These are phyloP conservation scores for Fraxinus anomala DNA, from an alignment of 257 asterid species.

Conservation along the genomic window DNA sequence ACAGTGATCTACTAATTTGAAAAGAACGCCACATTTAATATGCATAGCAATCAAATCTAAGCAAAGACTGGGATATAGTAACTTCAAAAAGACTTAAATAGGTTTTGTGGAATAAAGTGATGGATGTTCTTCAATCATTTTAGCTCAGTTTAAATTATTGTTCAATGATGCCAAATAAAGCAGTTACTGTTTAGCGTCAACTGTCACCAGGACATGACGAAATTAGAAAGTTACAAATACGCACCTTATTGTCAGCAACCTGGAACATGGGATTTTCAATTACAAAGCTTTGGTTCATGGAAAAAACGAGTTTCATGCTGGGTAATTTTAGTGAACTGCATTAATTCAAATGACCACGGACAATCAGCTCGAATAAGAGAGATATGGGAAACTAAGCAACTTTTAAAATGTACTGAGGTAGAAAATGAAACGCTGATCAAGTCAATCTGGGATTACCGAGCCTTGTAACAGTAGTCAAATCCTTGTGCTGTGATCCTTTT, in stretches of 20 bases:
- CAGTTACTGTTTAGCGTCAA: background rate
- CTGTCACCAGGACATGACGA: slow-evolving; percentile 14
- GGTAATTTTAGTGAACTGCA: slow-evolving; percentile 61
- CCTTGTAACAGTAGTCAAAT: slow-evolving; percentile 60
- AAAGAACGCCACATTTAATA: background rate
- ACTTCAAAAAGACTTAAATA: background rate
- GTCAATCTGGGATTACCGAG: slow-evolving; percentile 48
- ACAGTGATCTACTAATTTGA: background rate
- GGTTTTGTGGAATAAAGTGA: background rate
- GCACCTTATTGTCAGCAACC: slow-evolving; percentile 52
- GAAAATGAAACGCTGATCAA: background rate
- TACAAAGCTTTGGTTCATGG: slow-evolving; percentile 66
- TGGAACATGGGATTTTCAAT: slow-evolving; percentile 59
- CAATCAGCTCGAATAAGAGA: slow-evolving; percentile 29
- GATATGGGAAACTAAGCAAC: slow-evolving; percentile 23
- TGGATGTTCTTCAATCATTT: background rate
- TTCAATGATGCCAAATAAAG: slow-evolving; percentile 1
- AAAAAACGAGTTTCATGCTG: slow-evolving; percentile 52
- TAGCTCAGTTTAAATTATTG: background rate
- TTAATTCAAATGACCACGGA: slow-evolving; percentile 19
- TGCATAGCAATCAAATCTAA: slow-evolving; percentile 3
- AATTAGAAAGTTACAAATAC: slow-evolving; percentile 17
- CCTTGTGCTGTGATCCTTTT: slow-evolving; percentile 40
- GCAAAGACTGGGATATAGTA: background rate
- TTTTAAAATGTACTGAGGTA: background rate